Percentiles rank a stretch among this genome's conserved stretches.
These are phyloP conservation scores for Spizellomyces punctatus DNA, from an alignment of 192 early-diverging fungal species.

Conservation along the genomic window DNA sequence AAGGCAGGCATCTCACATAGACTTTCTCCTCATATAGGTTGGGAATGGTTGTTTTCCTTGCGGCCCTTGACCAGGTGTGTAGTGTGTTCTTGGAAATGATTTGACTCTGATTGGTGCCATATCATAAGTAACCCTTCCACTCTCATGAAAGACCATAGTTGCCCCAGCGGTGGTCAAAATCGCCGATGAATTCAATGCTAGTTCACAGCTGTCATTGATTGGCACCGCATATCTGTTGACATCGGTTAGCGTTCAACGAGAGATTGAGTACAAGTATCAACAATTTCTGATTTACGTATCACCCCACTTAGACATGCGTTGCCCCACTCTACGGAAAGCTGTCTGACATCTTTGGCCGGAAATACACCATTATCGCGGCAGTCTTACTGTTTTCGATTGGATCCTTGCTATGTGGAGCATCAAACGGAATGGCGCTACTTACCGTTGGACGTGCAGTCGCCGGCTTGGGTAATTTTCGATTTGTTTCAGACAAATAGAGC, in stretches of 20 bases:
- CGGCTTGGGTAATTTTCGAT: conserved; percentile 50
- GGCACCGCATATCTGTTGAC: conserved; percentile 47
- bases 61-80: conserved; percentile 38
- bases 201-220: conserved; percentile 44
- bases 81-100: no score
- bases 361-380: conserved; percentile 67
- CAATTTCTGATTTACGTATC: neutral
- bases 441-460: conserved; percentile 75
- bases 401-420: conserved; percentile 75
- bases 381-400: conserved; percentile 77
- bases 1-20: no score
- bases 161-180: conserved; percentile 39
- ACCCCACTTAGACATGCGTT: conserved; percentile 54
- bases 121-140: no score
- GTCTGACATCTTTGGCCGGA: conserved; percentile 88
- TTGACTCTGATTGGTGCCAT: no score
- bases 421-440: conserved; percentile 58
- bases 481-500: neutral
- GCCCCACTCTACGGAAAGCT: conserved; percentile 79
- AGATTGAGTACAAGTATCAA: neutral
- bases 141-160: conserved; percentile 35
- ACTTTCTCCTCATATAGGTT: conserved; percentile 28
- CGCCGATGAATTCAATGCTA: conserved; percentile 38
- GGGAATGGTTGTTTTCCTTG: conserved; percentile 43
- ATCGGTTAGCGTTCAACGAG: neutral